phyloP scores from a whole-genome alignment of 2,329 filamentous ascomycete genomes.

The Trichoderma sp. region DNA sequence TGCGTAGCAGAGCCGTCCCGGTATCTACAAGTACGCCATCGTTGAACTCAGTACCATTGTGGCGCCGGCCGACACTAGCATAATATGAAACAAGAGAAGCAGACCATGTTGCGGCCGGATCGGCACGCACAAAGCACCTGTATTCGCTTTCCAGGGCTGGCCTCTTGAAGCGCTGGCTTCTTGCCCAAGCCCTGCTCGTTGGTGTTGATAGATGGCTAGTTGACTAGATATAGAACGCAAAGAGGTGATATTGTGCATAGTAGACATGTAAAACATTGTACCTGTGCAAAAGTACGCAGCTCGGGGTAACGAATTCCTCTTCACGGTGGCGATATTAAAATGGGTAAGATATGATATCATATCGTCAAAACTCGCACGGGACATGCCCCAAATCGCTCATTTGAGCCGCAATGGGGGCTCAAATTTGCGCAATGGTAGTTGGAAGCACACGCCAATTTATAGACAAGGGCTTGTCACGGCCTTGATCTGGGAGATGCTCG shows the following conservation, averaged over 20 bases:
- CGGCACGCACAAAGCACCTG: constrained; percentile 7
- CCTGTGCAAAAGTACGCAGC: background rate
- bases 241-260: background rate
- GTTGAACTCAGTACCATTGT: constrained; percentile 1
- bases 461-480: background rate
- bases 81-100: constrained; percentile 2
- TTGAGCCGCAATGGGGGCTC: background rate
- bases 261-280: background rate
- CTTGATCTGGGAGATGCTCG: background rate
- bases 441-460: background rate
- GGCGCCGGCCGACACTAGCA: constrained; percentile 5
- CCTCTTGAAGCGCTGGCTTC: background rate
- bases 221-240: background rate
- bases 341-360: constrained; percentile 17
- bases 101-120: constrained; percentile 9
- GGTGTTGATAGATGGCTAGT: background rate
- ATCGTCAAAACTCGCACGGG: background rate
- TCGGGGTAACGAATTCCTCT: background rate
- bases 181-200: background rate
- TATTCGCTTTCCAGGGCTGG: background rate
- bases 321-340: constrained; percentile 3
- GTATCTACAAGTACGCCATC: background rate
- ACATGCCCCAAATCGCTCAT: background rate
- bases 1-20: background rate
- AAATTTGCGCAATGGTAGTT: background rate